Evolutionary conservation across 2,329 filamentous ascomycete genomes (phyloP).

Genomic region (Aspergillus eucalypticola): DNA sequence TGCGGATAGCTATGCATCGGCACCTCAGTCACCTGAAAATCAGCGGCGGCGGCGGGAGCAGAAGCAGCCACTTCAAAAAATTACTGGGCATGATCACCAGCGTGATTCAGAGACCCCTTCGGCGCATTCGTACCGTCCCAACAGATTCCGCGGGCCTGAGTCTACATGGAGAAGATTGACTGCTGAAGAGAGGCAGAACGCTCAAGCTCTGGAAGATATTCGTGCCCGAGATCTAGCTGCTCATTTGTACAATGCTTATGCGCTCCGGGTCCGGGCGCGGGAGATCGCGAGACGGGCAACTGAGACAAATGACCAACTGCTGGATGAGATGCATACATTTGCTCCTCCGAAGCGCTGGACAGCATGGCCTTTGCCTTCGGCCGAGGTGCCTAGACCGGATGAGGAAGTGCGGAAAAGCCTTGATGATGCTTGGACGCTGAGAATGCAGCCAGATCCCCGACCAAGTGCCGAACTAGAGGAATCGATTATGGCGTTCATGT

Average conservation of each 20-base stretch:
- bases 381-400: conserved; percentile 60
- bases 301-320: conserved; percentile 4
- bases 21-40: not conserved
- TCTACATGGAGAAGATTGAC: conserved; percentile 85
- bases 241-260: conserved; percentile 78
- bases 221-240: conserved; percentile 67
- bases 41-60: not conserved
- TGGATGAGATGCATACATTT: conserved; percentile 31
- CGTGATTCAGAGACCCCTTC: not conserved
- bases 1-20: not conserved
- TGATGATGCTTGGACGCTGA: conserved; percentile 56
- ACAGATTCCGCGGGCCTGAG: conserved; percentile 68
- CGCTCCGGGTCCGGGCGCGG: conserved; percentile 58
- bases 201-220: conserved; percentile 63
- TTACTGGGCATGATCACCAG: not conserved
- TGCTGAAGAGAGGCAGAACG: conserved; percentile 73
- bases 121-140: conserved; percentile 54
- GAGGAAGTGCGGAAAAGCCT: conserved; percentile 53
- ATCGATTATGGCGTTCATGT: conserved; percentile 64
- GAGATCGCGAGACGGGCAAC: conserved; percentile 11
- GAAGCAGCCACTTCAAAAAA: not conserved
- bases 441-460: conserved; percentile 44
- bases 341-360: conserved; percentile 66
- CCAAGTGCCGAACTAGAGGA: conserved; percentile 69
- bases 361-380: conserved; percentile 74